Evolutionary conservation across 106 monocot species (phyloP).

Genomic region (Dioscorea zingiberensis): DNA sequence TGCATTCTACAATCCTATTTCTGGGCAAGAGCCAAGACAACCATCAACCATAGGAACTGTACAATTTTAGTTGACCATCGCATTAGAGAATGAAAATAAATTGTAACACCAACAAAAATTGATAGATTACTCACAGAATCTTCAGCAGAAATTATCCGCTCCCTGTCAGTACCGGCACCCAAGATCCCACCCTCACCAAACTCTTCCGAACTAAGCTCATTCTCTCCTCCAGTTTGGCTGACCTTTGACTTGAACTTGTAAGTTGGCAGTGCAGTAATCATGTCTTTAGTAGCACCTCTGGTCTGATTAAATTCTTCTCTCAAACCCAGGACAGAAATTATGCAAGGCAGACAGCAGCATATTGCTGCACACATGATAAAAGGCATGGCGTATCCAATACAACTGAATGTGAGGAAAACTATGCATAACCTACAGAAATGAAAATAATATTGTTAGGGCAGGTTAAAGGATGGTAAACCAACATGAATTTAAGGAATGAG

Average conservation of each 20-base stretch:
- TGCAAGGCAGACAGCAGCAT: conserved; percentile 74
- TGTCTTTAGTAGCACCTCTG: conserved; percentile 52
- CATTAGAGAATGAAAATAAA: too few species aligned
- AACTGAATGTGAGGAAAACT: conserved; percentile 71
- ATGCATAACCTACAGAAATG: conserved; percentile 48
- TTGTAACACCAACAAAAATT: too few species aligned
- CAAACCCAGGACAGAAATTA: conserved; percentile 57
- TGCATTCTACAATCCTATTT: too few species aligned
- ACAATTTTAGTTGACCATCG: too few species aligned
- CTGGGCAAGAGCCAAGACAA: too few species aligned
- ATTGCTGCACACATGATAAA: conserved; percentile 64
- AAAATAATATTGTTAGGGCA: background rate
- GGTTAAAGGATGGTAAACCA: background rate
- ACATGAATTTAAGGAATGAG: background rate
- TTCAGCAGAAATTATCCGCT: conserved; percentile 49
- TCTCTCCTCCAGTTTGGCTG: conserved; percentile 7
- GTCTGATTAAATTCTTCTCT: conserved; percentile 43
- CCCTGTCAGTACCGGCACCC: conserved; percentile 57
- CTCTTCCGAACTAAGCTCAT: conserved; percentile 16
- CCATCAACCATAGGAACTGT: too few species aligned
- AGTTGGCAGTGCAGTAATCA: conserved; percentile 40
- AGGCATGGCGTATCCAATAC: conserved; percentile 71
- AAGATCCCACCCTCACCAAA: conserved; percentile 40
- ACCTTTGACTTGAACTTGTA: conserved; percentile 43
- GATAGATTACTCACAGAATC: conserved; percentile 48